phyloP scores from a whole-genome alignment of 169 alveolate genomes.

The Blepharisma undulans region DNA sequence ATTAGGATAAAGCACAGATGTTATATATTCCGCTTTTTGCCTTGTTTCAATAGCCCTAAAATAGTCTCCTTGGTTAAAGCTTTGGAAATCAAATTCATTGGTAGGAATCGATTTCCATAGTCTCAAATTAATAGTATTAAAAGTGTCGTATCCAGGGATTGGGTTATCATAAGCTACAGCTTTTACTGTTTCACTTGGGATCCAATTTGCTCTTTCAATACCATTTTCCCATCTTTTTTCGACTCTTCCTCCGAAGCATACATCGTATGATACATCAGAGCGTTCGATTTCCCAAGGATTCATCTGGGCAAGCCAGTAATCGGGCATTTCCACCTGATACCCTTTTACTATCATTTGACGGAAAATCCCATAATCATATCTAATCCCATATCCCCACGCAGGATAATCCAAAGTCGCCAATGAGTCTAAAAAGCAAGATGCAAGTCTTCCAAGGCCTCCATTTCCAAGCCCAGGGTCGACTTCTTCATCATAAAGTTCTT shows the following conservation, averaged over 20 bases:
- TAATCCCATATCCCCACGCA: conserved; percentile 97
- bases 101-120: conserved; percentile 92
- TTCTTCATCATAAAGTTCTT: conserved; percentile 92
- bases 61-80: conserved; percentile 91
- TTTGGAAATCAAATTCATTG: conserved; percentile 91
- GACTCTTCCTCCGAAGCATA: conserved; percentile 91
- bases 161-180: conserved; percentile 97
- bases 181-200: conserved; percentile 92
- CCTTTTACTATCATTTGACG: conserved; percentile 91
- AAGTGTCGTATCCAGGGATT: conserved; percentile 95
- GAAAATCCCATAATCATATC: conserved; percentile 96
- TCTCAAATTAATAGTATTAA: conserved; percentile 91
- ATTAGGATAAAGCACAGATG: conserved; percentile 95
- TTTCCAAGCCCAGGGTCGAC: conserved; percentile 97
- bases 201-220: conserved; percentile 85
- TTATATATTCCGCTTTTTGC: conserved; percentile 92
- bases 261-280: conserved; percentile 92
- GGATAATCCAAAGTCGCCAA: conserved; percentile 93
- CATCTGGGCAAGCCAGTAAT: conserved; percentile 92
- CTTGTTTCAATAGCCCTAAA: conserved; percentile 88
- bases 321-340: conserved; percentile 94
- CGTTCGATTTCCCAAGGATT: conserved; percentile 97
- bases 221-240: conserved; percentile 78
- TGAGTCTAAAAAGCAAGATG: conserved; percentile 97
- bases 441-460: conserved; percentile 97